A percentile compares a stretch with the other conserved stretches of the same genome.
phyloP scores from a whole-genome alignment of 805 yeast species.

The Candida adriatica region DNA sequence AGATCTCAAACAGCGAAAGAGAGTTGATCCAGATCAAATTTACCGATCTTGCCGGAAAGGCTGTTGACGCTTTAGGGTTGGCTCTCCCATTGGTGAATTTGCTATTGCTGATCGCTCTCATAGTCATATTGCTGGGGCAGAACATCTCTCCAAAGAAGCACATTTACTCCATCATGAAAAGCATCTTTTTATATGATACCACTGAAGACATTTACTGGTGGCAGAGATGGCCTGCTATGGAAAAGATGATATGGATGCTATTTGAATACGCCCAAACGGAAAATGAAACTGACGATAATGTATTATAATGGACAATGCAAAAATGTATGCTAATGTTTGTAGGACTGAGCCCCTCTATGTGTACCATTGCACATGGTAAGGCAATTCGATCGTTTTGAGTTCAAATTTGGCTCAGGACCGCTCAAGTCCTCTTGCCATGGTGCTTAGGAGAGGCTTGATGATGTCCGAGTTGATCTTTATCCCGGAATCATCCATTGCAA shows the following conservation, averaged over 20 bases:
- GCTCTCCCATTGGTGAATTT: slow-evolving; percentile 7
- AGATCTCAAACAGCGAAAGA: too few relatives aligned
- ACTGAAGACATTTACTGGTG: slow-evolving; percentile 18
- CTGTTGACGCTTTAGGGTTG: too few relatives aligned
- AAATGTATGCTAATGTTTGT: not conserved
- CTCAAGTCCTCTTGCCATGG: slow-evolving; percentile 9
- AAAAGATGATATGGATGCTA: slow-evolving; percentile 13
- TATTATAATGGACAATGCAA: not conserved
- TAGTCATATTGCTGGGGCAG: slow-evolving; percentile 2
- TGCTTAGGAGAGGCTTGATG: slow-evolving; percentile 8
- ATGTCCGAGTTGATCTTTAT: slow-evolving; percentile 8
- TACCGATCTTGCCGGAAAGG: too few relatives aligned
- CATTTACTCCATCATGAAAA: slow-evolving; percentile 1
- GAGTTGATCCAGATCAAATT: too few relatives aligned
- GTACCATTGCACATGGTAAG: too few relatives aligned
- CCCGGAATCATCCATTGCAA: slow-evolving; percentile 14
- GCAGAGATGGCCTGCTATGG: slow-evolving; percentile 13
- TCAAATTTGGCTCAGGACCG: too few relatives aligned
- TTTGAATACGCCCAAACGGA: slow-evolving; percentile 10
- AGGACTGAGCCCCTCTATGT: not conserved
- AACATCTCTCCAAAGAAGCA: slow-evolving; percentile 2
- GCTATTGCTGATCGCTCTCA: slow-evolving; percentile 5
- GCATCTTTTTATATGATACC: slow-evolving; percentile 7
- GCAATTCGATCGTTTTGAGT: too few relatives aligned
- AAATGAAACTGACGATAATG: not conserved